Conservation (phyloP, 2,329 filamentous ascomycete genomes). For the Xenoacremonium recifei region DNA sequence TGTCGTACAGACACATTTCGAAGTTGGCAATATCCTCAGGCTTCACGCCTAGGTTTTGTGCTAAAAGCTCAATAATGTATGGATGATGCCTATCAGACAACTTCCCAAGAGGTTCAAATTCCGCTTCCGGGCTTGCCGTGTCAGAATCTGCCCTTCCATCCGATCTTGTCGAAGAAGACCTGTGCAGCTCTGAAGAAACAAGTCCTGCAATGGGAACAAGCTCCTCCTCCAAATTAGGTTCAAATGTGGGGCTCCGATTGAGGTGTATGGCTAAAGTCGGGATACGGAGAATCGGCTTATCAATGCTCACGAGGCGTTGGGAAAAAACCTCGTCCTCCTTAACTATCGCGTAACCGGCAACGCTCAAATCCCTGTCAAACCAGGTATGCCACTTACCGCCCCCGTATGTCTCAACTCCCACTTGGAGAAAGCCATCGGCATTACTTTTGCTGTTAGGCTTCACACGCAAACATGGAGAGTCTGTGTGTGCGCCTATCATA, state of each 20-base stretch:
- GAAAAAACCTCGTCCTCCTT: constrained; percentile 69
- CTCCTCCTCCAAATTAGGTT: constrained; percentile 96
- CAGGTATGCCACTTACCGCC: constrained; percentile 97
- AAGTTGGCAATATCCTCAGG: constrained; percentile 82
- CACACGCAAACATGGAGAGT: constrained; percentile 86
- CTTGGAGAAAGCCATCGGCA: constrained; percentile 83
- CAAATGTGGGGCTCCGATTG: constrained; percentile 79
- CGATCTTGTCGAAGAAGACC: constrained; percentile 55
- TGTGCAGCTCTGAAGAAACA: constrained; percentile 83
- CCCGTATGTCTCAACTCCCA: constrained; percentile 95
- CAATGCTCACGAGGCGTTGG: constrained; percentile 85
- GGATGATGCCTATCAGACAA: constrained; percentile 85
- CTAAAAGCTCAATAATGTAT: constrained; percentile 80
- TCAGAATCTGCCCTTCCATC: constrained; percentile 36
- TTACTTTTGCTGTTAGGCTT: constrained; percentile 93
- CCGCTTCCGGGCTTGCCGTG: constrained; percentile 39
- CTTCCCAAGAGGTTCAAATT: constrained; percentile 73
- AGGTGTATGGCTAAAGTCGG: constrained; percentile 94
- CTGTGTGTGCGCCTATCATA: constrained; percentile 95
- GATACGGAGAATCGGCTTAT: constrained; percentile 86
- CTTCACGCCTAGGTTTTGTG: constrained; percentile 70
- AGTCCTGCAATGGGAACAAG: constrained; percentile 91
- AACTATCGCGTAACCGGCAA: constrained; percentile 86
- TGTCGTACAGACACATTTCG: constrained; percentile 95
- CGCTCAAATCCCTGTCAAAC: constrained; percentile 93